Base-by-base conservation (phyloP, 2,329 filamentous ascomycete species). In the Aureobasidium sp. region DNA sequence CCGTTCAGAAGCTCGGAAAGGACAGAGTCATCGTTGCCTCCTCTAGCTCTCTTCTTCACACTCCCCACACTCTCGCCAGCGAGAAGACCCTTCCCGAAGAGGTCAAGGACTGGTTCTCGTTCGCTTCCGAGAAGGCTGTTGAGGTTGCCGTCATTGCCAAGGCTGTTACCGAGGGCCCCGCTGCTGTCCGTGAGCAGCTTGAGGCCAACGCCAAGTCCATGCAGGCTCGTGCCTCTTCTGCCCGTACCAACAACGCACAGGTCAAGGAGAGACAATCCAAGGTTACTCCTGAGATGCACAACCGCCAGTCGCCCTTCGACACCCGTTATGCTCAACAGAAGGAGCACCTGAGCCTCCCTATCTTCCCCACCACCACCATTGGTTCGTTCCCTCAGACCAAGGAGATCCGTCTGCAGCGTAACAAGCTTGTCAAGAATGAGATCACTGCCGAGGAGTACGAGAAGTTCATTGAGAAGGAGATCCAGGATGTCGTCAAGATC, bases 381-480 rank as follows among this genome's bases (percentile, higher is more conserved):
- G 94, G 94, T 70, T 97, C 93, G 63, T 99, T 99, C 90, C 94
- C 94, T 70, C 94, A 99, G 84, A 99, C 94, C 78, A 92, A 93
- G 84, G 91, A 97, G 79, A 99, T 99, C 81, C 91, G 94, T 81
- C 81, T 95, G 72, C 87, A 92, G 81, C 90, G 94, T 74, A 96
- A 94, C 86, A 96, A 94, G 85, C 91, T 97, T 83, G 96, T 92
- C 84, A 99, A 99, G 88, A 89, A 89, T 75, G 92, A 97, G 79
- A 97, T 99, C 78, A 92, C 88, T 57, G 83, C 87, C 71, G 84
- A 87, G 74, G 82, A 97, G 82, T 99, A 99, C 79, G 94, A 99
- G 82, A 89, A 90, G 79, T 99, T 99, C 85, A 99, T 99, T 71
- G 90, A 97, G 85, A 89, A 96, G 84, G 94, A 99, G 86, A 99